Conservation (phyloP, 164 flowering plant species). For the Stephania yunnanensis region DNA sequence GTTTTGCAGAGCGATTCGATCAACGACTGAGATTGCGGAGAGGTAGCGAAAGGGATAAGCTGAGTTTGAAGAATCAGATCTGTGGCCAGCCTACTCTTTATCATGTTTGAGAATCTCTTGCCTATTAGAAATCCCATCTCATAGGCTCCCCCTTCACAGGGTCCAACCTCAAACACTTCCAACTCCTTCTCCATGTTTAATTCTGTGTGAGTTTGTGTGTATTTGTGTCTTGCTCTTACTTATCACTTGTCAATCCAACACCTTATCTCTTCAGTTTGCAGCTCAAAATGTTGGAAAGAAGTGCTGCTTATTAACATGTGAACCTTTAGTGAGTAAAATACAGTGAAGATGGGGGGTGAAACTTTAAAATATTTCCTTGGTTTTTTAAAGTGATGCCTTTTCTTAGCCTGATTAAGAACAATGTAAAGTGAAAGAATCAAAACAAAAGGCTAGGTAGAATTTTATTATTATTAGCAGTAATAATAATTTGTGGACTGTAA, state of each 20-base stretch:
- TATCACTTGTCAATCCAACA: background rate
- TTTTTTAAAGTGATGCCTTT: background rate
- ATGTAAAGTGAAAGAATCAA: background rate
- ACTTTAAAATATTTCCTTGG: background rate
- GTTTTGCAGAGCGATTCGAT: conserved; percentile 35
- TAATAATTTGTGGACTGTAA: too few relatives aligned
- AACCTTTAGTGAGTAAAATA: too few relatives aligned
- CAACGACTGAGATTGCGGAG: conserved; percentile 34
- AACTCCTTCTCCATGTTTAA: conserved; percentile 22
- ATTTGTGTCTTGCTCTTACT: background rate
- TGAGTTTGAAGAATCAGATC: conserved; percentile 61
- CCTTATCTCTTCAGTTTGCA: background rate
- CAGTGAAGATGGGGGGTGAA: background rate
- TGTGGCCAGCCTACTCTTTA: conserved; percentile 50
- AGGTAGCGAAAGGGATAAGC: conserved; percentile 58
- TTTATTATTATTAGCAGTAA: too few relatives aligned
- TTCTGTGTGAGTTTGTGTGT: conserved; percentile 2
- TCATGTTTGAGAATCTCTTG: conserved; percentile 46
- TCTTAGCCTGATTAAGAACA: background rate
- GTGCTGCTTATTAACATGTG: background rate
- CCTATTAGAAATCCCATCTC: conserved; percentile 67
- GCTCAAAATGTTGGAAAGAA: background rate
- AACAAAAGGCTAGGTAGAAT: background rate
- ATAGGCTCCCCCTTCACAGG: conserved; percentile 41
- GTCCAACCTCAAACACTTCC: conserved; percentile 67